These are phyloP conservation scores for Quercus bicolor DNA, from an alignment of 306 rosid genomes.

Conservation along the genomic window DNA sequence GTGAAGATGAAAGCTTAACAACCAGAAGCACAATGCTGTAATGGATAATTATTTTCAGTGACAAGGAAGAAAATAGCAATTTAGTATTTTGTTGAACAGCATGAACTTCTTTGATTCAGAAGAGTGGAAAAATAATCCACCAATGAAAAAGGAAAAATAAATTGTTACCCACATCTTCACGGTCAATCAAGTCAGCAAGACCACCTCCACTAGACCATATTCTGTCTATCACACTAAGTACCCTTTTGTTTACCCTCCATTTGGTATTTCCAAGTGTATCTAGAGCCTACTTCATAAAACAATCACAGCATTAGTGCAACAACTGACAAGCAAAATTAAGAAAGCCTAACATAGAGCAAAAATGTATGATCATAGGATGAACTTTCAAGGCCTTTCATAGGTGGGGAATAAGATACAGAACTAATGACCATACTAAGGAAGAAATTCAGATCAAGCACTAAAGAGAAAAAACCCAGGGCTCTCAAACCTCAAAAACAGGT, in stretches of 20 bases:
- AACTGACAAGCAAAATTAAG: slow-evolving; percentile 6
- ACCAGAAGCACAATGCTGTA: neutral
- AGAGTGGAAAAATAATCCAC: neutral
- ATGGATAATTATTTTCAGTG: neutral
- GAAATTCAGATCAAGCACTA: slow-evolving; percentile 6
- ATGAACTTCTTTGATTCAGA: slow-evolving; percentile 16
- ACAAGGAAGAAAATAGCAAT: neutral
- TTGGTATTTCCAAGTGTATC: slow-evolving; percentile 82
- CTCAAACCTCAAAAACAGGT: slow-evolving; percentile 73
- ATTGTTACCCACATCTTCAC: slow-evolving; percentile 65
- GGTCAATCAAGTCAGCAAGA: slow-evolving; percentile 74
- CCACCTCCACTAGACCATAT: slow-evolving; percentile 93
- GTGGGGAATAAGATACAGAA: neutral
- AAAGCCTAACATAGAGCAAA: slow-evolving; percentile 2
- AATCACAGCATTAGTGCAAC: slow-evolving; percentile 25
- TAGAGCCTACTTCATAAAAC: slow-evolving; percentile 61
- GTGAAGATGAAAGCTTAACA: neutral
- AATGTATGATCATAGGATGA: neutral
- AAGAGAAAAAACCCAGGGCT: slow-evolving; percentile 6
- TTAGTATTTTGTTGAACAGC: neutral
- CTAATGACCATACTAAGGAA: neutral
- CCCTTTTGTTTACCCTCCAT: slow-evolving; percentile 83
- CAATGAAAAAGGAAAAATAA: slow-evolving; percentile 6
- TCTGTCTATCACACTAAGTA: slow-evolving; percentile 75
- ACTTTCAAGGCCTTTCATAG: neutral